Conservation (phyloP, 768 basidiomycete species). For the Boletus barrowsii region DNA sequence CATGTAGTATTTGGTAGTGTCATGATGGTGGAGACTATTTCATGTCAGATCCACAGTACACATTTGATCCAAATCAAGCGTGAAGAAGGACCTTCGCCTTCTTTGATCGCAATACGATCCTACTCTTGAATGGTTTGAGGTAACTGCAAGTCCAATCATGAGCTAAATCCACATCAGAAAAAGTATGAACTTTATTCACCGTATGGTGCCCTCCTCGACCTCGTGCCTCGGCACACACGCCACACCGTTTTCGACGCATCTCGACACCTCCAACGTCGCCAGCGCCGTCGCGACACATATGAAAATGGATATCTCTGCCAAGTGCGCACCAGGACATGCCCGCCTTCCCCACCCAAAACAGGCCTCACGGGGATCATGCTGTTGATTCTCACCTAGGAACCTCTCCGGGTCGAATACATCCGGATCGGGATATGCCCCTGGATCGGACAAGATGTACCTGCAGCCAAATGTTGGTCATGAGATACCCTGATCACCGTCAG, state of each 20-base stretch:
- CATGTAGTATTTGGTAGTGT: no score
- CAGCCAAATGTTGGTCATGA: not conserved
- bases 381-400: conserved; percentile 6
- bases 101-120: conserved; percentile 1
- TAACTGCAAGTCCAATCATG: not conserved
- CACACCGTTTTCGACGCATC: not conserved
- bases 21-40: no score
- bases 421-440: conserved; percentile 9
- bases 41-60: no score
- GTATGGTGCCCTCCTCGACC: not conserved
- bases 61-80: no score
- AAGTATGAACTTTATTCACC: not conserved
- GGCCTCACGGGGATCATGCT: conserved; percentile 7
- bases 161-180: no score
- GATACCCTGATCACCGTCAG: not conserved
- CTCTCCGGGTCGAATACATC: conserved; percentile 12
- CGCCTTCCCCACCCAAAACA: conserved; percentile 20
- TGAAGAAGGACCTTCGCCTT: conserved; percentile 5
- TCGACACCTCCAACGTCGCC: conserved; percentile 12
- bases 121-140: conserved; percentile 14
- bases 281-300: conserved; percentile 6
- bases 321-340: conserved; percentile 6
- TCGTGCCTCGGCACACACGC: conserved; percentile 2
- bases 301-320: conserved; percentile 8
- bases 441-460: conserved; percentile 12